Percentiles rank a stretch among this genome's conserved stretches.
phyloP scores from a whole-genome alignment of 305 asterid species.

The Euphrasia arctica region DNA sequence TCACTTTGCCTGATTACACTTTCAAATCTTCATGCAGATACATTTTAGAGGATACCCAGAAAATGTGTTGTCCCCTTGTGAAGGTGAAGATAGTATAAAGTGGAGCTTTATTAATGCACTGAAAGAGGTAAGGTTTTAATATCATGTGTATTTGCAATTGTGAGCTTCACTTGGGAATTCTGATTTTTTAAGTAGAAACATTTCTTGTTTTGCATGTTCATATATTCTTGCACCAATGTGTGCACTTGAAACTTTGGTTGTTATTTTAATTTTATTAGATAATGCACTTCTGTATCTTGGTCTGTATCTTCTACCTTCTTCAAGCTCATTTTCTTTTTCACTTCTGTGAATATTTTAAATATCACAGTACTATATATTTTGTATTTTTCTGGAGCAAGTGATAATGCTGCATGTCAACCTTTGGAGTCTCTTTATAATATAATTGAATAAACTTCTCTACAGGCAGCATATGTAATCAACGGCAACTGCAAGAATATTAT shows the following conservation, averaged over 20 bases:
- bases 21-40: constrained; percentile 48
- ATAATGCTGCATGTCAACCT: constrained; percentile 13
- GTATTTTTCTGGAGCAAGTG: constrained; percentile 8
- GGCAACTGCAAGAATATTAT: constrained; percentile 95
- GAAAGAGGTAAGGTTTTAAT: constrained; percentile 79
- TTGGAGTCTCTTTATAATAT: constrained; percentile 23
- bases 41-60: constrained; percentile 96
- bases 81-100: constrained; percentile 88
- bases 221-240: constrained; percentile 12
- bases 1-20: constrained; percentile 19
- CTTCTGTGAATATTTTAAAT: background rate
- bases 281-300: constrained; percentile 3
- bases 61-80: constrained; percentile 74
- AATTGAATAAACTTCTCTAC: constrained; percentile 32
- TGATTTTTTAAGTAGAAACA: constrained; percentile 6
- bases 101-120: constrained; percentile 89
- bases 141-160: constrained; percentile 25
- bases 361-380: background rate
- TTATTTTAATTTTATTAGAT: constrained; percentile 10
- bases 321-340: constrained; percentile 3
- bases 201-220: constrained; percentile 21
- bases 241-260: constrained; percentile 17
- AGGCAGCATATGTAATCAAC: constrained; percentile 87
- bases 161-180: constrained; percentile 15
- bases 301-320: constrained; percentile 10